Conservation (phyloP, 345 rosid species). For the Brassica incana region DNA sequence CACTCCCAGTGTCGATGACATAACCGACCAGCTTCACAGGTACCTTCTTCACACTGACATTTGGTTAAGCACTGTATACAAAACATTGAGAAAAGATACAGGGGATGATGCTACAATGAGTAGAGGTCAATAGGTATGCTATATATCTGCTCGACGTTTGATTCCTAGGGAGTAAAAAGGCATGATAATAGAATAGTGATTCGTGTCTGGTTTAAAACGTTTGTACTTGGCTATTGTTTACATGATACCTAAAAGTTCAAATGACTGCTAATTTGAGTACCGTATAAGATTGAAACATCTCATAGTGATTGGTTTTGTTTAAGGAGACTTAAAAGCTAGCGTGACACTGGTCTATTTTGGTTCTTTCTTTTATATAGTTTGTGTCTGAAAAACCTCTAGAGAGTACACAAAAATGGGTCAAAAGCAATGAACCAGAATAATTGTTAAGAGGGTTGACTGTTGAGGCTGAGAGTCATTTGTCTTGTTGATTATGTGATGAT, state of each 20-base stretch:
- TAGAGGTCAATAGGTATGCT: background rate
- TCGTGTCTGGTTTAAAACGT: background rate
- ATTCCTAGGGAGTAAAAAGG: background rate
- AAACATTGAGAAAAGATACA: background rate
- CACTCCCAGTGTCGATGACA: too few species aligned
- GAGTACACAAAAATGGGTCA: conserved; percentile 3
- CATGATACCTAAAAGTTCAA: too few species aligned
- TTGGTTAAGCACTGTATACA: background rate
- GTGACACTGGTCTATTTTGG: background rate
- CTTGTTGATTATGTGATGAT: conserved; percentile 3
- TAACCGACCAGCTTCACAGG: too few species aligned
- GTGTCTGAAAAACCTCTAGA: background rate
- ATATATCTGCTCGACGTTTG: background rate
- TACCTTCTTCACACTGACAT: too few species aligned
- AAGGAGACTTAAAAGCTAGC: background rate
- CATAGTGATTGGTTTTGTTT: too few species aligned
- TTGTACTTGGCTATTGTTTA: background rate
- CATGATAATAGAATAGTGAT: background rate
- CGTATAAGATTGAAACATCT: too few species aligned
- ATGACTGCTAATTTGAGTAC: too few species aligned
- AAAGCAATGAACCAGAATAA: background rate
- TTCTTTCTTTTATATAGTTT: background rate
- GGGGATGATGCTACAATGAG: background rate
- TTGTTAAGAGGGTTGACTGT: conserved; percentile 5
- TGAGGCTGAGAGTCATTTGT: background rate